phyloP scores from a whole-genome alignment of 78 protist genomes.

The Paratrimastix pyriformis region DNA sequence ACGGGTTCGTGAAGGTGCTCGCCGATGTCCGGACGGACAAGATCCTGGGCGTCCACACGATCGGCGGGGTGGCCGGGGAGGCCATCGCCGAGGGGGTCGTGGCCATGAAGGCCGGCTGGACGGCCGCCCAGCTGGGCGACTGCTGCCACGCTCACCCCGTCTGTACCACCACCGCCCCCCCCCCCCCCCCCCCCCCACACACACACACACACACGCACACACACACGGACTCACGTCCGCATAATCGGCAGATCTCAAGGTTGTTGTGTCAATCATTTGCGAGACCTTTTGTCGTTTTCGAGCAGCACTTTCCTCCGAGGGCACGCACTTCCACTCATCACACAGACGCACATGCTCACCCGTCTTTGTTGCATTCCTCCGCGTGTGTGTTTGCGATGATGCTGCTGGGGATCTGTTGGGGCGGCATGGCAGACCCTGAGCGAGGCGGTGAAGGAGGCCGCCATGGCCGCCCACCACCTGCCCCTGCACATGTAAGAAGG shows the following conservation, averaged over 20 bases:
- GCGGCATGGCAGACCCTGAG: conserved; percentile 53
- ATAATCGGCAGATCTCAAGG: not conserved
- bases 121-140: conserved; percentile 82
- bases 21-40: conserved; percentile 67
- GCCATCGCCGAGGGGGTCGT: conserved; percentile 80
- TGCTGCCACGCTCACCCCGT: conserved; percentile 96
- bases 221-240: not conserved
- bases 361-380: not conserved
- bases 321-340: not conserved
- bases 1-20: conserved; percentile 88
- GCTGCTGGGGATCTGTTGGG: not conserved
- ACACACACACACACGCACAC: not conserved
- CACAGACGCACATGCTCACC: not conserved
- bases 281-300: not conserved
- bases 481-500: conserved; percentile 85
- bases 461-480: conserved; percentile 67
- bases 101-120: conserved; percentile 88
- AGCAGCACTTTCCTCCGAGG: not conserved
- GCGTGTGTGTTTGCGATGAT: not conserved
- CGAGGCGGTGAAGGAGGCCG: conserved; percentile 96
- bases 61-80: conserved; percentile 83
- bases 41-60: conserved; percentile 84
- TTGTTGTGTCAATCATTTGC: not conserved
- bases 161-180: not conserved
- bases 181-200: too few relatives aligned